phyloP scores from a whole-genome alignment of 1,284 basidiomycete species.

The Lentinus polychrous region DNA sequence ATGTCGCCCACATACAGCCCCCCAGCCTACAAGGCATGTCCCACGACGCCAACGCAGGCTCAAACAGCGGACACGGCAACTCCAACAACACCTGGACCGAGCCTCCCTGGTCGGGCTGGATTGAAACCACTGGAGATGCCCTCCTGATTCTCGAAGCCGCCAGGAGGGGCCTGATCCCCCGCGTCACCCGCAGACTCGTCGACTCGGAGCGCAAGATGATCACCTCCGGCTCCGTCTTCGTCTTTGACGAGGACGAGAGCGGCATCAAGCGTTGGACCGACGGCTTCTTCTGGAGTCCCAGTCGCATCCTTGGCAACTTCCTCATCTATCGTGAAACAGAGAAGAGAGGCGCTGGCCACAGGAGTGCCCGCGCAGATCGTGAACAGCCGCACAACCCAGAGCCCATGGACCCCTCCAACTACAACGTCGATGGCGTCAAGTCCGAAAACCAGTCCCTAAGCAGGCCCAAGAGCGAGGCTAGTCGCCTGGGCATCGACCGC shows the following conservation, averaged over 20 bases:
- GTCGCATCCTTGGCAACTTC: constrained; percentile 90
- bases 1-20: not conserved
- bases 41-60: constrained; percentile 21
- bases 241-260: constrained; percentile 96
- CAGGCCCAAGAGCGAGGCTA: constrained; percentile 51
- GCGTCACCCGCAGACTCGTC: constrained; percentile 90
- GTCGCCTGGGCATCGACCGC: constrained; percentile 47
- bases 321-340: constrained; percentile 91
- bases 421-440: constrained; percentile 27
- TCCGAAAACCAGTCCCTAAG: constrained; percentile 46
- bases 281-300: constrained; percentile 88
- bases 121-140: constrained; percentile 93
- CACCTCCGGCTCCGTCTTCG: constrained; percentile 90
- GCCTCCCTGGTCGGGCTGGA: constrained; percentile 88
- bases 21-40: constrained; percentile 21
- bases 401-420: constrained; percentile 11
- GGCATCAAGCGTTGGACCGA: constrained; percentile 99
- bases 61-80: constrained; percentile 14
- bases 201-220: constrained; percentile 93
- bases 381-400: constrained; percentile 25
- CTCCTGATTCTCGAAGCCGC: constrained; percentile 95
- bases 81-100: constrained; percentile 56
- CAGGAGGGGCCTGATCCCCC: constrained; percentile 81
- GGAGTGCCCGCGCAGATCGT: constrained; percentile 39
- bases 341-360: constrained; percentile 62